These are phyloP conservation scores for Chalciporus piperatus DNA, from an alignment of 768 basidiomycete genomes.

Conservation along the genomic window DNA sequence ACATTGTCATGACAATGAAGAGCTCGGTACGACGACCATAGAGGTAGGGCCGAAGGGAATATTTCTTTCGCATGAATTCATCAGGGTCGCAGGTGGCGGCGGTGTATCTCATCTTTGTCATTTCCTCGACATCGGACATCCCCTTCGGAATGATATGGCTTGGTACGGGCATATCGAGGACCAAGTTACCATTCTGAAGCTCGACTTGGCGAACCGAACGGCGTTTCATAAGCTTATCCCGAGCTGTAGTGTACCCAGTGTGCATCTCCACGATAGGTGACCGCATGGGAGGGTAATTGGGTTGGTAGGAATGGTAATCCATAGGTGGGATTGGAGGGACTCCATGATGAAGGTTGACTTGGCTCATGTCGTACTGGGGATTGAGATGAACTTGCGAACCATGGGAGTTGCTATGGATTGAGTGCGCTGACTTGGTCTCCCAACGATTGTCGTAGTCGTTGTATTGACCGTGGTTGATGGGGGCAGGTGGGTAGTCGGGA, in stretches of 20 bases:
- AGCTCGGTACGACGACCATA: slow-evolving; percentile 82
- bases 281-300: slow-evolving; percentile 62
- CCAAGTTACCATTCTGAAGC: slow-evolving; percentile 78
- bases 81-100: slow-evolving; percentile 90
- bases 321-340: slow-evolving; percentile 54
- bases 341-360: slow-evolving; percentile 35
- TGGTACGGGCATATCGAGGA: slow-evolving; percentile 81
- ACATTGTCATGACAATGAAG: slow-evolving; percentile 97
- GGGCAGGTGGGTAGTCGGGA: slow-evolving; percentile 37
- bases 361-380: slow-evolving; percentile 57
- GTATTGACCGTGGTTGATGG: slow-evolving; percentile 37
- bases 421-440: slow-evolving; percentile 55
- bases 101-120: slow-evolving; percentile 83
- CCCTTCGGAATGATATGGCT: slow-evolving; percentile 71
- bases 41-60: slow-evolving; percentile 77
- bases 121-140: slow-evolving; percentile 63
- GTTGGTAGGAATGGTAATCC: slow-evolving; percentile 40
- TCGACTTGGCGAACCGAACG: slow-evolving; percentile 77
- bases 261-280: slow-evolving; percentile 46
- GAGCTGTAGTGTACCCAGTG: slow-evolving; percentile 62
- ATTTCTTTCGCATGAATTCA: slow-evolving; percentile 75
- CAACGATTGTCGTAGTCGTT: slow-evolving; percentile 44
- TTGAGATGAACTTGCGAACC: slow-evolving; percentile 75
- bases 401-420: slow-evolving; percentile 55
- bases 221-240: slow-evolving; percentile 81